Evolutionary conservation across 1,139 yeast species (phyloP).

Genomic region (Hemisphaericaspora xylanilytica): DNA sequence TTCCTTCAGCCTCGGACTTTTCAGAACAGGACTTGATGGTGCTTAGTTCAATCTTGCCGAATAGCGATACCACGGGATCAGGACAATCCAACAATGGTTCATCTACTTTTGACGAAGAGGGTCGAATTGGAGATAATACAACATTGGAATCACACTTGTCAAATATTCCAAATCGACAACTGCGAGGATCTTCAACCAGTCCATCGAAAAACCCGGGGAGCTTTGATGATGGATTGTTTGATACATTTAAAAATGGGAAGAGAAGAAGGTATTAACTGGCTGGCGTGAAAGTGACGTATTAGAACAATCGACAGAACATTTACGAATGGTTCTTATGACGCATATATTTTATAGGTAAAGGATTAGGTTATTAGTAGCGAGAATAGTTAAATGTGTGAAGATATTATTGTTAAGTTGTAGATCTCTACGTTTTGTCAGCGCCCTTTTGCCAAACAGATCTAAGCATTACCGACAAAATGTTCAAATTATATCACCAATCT

Average conservation of each 20-base stretch:
- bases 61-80: constrained; percentile 3
- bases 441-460: no score
- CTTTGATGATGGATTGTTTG: neutral
- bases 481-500: no score
- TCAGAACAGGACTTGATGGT: constrained; percentile 21
- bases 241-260: neutral
- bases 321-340: no score
- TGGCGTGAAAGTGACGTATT: no score
- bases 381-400: no score
- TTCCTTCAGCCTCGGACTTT: constrained; percentile 35
- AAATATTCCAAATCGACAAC: constrained; percentile 20
- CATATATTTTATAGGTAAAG: no score
- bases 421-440: no score
- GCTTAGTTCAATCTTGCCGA: constrained; percentile 29
- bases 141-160: constrained; percentile 22
- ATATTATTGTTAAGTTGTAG: no score
- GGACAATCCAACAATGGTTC: neutral
- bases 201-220: neutral
- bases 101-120: neutral
- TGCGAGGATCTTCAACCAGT: neutral
- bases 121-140: constrained; percentile 7
- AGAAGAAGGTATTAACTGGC: neutral
- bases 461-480: no score
- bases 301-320: no score
- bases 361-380: no score